phyloP scores from a whole-genome alignment of 441 rosid species.

The Euphorbia schlechtendalii region DNA sequence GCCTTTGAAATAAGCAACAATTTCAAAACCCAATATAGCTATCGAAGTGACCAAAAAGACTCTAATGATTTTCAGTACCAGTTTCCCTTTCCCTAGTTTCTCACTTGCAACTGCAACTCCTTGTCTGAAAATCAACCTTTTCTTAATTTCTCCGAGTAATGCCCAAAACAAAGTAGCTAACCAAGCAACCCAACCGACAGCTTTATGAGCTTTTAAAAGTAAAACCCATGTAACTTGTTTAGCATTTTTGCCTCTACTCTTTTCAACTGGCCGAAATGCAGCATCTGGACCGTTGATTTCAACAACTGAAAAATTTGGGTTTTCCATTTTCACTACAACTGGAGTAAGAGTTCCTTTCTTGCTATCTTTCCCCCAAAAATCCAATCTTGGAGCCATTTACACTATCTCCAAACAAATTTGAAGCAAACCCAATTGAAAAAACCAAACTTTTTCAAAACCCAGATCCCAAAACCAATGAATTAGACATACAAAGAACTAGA shows the following conservation, averaged over 20 bases:
- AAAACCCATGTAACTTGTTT: constrained; percentile 88
- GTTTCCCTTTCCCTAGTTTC: constrained; percentile 56
- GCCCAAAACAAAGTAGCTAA: constrained; percentile 67
- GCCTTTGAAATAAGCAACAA: constrained; percentile 65
- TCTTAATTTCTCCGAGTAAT: constrained; percentile 70
- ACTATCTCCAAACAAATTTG: too few relatives aligned
- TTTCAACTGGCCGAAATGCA: constrained; percentile 74
- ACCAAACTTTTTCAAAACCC: constrained; percentile 24
- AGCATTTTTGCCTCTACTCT: constrained; percentile 76
- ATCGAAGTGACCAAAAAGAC: constrained; percentile 46
- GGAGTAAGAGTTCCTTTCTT: constrained; percentile 60
- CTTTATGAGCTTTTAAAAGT: constrained; percentile 84
- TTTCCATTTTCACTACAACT: constrained; percentile 83
- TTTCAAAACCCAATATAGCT: constrained; percentile 54
- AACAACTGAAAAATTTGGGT: constrained; percentile 68
- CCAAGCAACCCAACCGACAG: constrained; percentile 81
- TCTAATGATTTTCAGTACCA: constrained; percentile 54
- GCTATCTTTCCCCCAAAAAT: constrained; percentile 43
- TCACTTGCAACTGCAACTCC: constrained; percentile 54
- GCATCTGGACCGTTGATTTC: constrained; percentile 85
- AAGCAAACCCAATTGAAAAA: constrained; percentile 16
- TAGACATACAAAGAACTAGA: constrained; percentile 27
- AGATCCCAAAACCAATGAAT: constrained; percentile 40
- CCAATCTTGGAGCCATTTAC: constrained; percentile 64
- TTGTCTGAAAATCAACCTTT: constrained; percentile 54